Evolutionary conservation across 2,329 filamentous ascomycete genomes (phyloP).

Genomic region (Penicillium crustosum): DNA sequence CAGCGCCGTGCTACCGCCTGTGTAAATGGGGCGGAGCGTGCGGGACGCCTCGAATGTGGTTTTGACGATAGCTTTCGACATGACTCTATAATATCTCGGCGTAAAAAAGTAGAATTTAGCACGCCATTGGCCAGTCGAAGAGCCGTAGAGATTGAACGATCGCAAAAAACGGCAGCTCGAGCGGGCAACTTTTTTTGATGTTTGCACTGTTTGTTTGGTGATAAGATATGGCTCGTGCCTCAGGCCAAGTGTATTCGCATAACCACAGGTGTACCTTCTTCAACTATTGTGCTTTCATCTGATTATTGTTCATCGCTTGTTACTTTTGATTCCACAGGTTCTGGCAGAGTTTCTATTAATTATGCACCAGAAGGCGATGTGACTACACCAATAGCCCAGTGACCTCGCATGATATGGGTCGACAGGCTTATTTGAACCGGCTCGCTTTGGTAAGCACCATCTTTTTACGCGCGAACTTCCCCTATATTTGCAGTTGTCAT

Average conservation of each 20-base stretch:
- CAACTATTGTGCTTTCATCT: background rate
- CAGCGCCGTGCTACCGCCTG: conserved; percentile 81
- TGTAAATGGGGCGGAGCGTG: conserved; percentile 89
- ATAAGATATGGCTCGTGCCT: conserved; percentile 35
- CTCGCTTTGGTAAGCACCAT: conserved; percentile 46
- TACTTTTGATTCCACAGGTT: background rate
- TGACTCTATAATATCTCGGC: conserved; percentile 24
- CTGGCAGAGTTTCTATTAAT: background rate
- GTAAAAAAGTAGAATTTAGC: conserved; percentile 13
- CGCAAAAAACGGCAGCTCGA: conserved; percentile 21
- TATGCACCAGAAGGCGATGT: conserved; percentile 5
- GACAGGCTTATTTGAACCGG: conserved; percentile 47
- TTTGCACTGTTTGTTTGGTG: conserved; percentile 36
- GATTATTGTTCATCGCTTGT: background rate
- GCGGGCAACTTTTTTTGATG: conserved; percentile 40
- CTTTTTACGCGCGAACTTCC: background rate
- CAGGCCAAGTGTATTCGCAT: conserved; percentile 18
- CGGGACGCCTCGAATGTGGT: conserved; percentile 85
- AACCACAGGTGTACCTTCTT: background rate
- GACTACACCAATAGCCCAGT: background rate
- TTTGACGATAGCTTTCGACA: conserved; percentile 62
- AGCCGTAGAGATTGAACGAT: conserved; percentile 15
- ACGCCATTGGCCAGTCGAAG: conserved; percentile 19
- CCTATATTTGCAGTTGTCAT: background rate
- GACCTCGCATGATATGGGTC: conserved; percentile 38